phyloP scores from a whole-genome alignment of 495 filamentous ascomycete species.

The Aspergillus ellipticus region DNA sequence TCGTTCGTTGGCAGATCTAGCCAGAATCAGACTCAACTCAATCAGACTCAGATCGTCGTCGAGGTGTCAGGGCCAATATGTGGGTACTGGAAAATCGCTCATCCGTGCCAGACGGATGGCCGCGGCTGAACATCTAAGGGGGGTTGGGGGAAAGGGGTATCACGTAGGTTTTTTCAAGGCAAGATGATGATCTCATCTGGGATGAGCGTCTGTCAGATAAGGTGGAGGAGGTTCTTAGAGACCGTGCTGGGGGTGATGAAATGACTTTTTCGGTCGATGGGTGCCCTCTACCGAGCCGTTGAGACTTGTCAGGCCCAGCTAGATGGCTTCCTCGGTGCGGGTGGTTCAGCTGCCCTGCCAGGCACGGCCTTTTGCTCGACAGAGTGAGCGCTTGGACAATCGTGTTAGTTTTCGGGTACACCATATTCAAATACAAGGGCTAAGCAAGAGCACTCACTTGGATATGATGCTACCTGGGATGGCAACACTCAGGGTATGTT shows the following conservation, averaged over 20 bases:
- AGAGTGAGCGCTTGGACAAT: slow-evolving; percentile 44
- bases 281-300: slow-evolving; percentile 41
- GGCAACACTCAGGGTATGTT: slow-evolving; percentile 54
- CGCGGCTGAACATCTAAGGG: not conserved
- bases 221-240: not conserved
- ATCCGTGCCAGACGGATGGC: not conserved
- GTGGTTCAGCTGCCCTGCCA: slow-evolving; percentile 76
- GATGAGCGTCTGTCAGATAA: not conserved
- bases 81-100: not conserved
- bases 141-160: not conserved
- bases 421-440: not conserved
- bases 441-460: slow-evolving; percentile 40
- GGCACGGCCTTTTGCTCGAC: slow-evolving; percentile 61
- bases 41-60: not conserved
- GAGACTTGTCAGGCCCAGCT: slow-evolving; percentile 61
- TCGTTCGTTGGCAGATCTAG: no score
- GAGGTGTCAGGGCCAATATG: not conserved
- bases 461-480: slow-evolving; percentile 56
- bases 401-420: not conserved
- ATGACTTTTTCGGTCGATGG: slow-evolving; percentile 6
- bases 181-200: not conserved
- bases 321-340: slow-evolving; percentile 73
- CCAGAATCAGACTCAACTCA: no score
- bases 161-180: not conserved
- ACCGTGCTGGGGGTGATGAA: not conserved